A percentile compares a stretch with the other conserved stretches of the same genome.
Evolutionary conservation across 2,329 filamentous ascomycete species (phyloP).

Genomic region (Verticillium zaregamsianum): DNA sequence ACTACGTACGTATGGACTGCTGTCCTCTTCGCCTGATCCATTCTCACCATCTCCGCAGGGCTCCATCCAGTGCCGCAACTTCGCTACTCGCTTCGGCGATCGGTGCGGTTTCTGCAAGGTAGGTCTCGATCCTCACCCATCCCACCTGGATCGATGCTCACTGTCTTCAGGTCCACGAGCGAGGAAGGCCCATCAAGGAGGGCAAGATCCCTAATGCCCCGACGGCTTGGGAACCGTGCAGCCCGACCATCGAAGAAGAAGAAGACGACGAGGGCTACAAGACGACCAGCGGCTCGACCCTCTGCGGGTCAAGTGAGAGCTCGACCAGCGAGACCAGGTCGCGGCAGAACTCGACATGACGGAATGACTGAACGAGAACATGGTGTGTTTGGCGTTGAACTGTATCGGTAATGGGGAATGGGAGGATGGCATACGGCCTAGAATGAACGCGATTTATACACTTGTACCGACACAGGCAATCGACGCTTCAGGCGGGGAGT

Average conservation of each 20-base stretch:
- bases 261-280: background rate
- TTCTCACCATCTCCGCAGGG: conserved; percentile 15
- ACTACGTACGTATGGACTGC: conserved; percentile 17
- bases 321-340: background rate
- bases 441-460: background rate
- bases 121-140: background rate
- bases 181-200: background rate
- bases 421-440: background rate
- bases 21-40: background rate
- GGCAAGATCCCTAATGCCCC: background rate
- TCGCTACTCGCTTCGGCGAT: conserved; percentile 23
- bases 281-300: background rate
- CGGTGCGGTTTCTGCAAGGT: conserved; percentile 23
- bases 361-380: background rate
- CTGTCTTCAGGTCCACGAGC: background rate
- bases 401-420: background rate
- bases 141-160: background rate
- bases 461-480: too few relatives aligned
- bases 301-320: background rate
- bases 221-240: background rate
- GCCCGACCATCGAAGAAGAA: background rate
- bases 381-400: background rate
- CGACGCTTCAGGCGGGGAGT: too few relatives aligned
- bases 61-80: conserved; percentile 26
- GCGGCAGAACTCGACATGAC: background rate